Evolutionary conservation across 192 early-diverging fungal species (phyloP), one percentile per base, ranked within the genome.

Genomic region (Coemansia sp.): DNA sequence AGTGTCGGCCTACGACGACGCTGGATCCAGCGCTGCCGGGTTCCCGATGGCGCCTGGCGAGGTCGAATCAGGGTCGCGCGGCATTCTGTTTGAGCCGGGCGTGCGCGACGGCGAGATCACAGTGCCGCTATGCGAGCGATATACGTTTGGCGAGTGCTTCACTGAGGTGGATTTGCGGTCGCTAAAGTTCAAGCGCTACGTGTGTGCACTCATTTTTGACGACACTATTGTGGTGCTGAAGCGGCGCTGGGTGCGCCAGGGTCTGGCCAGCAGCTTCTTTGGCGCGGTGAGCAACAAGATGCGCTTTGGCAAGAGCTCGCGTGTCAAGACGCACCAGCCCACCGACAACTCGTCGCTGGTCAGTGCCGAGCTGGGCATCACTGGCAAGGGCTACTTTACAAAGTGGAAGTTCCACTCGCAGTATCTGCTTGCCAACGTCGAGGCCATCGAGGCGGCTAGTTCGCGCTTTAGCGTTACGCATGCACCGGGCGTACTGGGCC

Each of bases 331-430:
- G 37, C 41, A 53, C 19, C 70, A 74, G 38, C 49, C 39, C 2
- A 9, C 80, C 5, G 85, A 88, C 61, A 75, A 74, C 55, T 73
- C 71, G 56, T 78, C 81, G 19, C 66, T 87, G 35, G 76, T 67
- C 50, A 86, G 85, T 43, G 81, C 83, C 39, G 80, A 84, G 70
- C 56, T 67, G 14, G 65, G 70, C 9, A 69, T 75, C 43, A 75
- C 82, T 19, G 79, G 84, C 23, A 82, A 83, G 53, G 87, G 87
- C 6, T 87, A 89, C 65, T 89, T 82, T 73, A 87, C 86, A 41
- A 87, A 87, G 72, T 89, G 87, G 87, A 87, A 89, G 72, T 83
- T 81, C 62, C 85, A 86, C 45, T 82, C 86, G 17, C 79, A 72
- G 27, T 89, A 87, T 65, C 79, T 84, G 2, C 64, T 89, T 5